Conservation (phyloP, 345 rosid genomes). For the Syzygium aqueum region DNA sequence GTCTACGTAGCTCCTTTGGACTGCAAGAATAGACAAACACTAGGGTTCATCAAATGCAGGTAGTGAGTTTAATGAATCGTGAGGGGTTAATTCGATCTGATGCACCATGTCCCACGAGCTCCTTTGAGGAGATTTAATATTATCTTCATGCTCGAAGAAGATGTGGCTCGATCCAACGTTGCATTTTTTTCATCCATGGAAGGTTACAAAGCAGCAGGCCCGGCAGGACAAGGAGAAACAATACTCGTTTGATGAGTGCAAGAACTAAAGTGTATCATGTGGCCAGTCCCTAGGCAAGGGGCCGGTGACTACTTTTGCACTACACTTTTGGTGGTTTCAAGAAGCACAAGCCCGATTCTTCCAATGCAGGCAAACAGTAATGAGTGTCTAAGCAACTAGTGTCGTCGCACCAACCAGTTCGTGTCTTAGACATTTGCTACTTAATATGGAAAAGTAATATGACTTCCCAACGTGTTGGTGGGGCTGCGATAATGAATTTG, state of each 20-base stretch:
- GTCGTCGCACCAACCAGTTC: fast-evolving
- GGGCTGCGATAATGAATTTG: fast-evolving
- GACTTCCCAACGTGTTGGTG: fast-evolving
- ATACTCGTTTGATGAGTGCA: not conserved
- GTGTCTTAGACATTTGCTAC: not conserved
- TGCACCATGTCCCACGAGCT: not conserved
- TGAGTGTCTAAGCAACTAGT: fast-evolving
- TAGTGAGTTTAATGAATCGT: not conserved
- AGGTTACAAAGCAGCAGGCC: not conserved
- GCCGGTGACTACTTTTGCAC: not conserved
- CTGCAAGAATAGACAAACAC: not conserved
- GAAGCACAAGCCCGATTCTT: not conserved
- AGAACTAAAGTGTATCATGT: not conserved
- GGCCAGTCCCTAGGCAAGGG: not conserved
- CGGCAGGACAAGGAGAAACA: not conserved
- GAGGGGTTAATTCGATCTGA: not conserved
- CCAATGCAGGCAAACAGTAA: not conserved
- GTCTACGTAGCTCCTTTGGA: not conserved
- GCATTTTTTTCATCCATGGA: not conserved
- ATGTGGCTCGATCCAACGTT: not conserved
- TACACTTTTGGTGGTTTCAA: not conserved
- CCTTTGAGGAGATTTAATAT: not conserved
- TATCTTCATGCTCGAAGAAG: not conserved
- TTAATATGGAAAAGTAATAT: not conserved
- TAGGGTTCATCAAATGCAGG: not conserved